Conservation (phyloP, 2,329 filamentous ascomycete genomes). For the Cladobotryum mycophilum region DNA sequence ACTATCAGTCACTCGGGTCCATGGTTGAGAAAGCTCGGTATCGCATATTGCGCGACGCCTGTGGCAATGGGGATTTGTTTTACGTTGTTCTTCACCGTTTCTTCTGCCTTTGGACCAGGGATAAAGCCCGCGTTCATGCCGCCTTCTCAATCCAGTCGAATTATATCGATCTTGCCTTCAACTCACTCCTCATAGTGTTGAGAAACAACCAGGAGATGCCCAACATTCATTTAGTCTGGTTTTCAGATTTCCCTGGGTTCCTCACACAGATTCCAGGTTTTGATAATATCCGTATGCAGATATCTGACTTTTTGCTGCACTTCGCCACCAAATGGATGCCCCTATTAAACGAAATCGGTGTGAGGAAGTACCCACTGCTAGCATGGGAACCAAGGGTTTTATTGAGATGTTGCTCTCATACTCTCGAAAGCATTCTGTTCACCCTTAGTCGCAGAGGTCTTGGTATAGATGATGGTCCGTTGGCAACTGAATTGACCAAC, state of each 20-base stretch:
- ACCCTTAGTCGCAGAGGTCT: conserved; percentile 23
- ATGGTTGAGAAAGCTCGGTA: conserved; percentile 42
- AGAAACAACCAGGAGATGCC: conserved; percentile 19
- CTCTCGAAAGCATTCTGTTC: conserved; percentile 23
- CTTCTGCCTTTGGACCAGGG: conserved; percentile 50
- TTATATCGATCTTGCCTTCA: conserved; percentile 19
- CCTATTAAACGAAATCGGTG: conserved; percentile 9
- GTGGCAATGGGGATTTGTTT: conserved; percentile 48
- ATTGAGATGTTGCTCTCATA: conserved; percentile 22
- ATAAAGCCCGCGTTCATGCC: conserved; percentile 28
- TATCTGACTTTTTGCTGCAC: conserved; percentile 19
- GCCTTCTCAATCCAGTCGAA: conserved; percentile 13
- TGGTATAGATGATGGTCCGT: conserved; percentile 16
- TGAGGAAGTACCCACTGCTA: conserved; percentile 23
- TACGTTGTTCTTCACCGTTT: conserved; percentile 62
- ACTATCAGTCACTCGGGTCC: conserved; percentile 15
- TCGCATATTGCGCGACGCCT: conserved; percentile 52
- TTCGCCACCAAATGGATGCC: conserved; percentile 19
- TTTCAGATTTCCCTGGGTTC: conserved; percentile 22
- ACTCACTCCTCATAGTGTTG: conserved; percentile 15
- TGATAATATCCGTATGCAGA: not conserved
- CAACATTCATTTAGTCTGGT: conserved; percentile 21
- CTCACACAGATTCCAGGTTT: not conserved
- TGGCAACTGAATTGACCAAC: conserved; percentile 14
- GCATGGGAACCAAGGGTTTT: conserved; percentile 18